These are phyloP conservation scores for Trametes cubensis DNA, from an alignment of 768 basidiomycete genomes.

Conservation along the genomic window DNA sequence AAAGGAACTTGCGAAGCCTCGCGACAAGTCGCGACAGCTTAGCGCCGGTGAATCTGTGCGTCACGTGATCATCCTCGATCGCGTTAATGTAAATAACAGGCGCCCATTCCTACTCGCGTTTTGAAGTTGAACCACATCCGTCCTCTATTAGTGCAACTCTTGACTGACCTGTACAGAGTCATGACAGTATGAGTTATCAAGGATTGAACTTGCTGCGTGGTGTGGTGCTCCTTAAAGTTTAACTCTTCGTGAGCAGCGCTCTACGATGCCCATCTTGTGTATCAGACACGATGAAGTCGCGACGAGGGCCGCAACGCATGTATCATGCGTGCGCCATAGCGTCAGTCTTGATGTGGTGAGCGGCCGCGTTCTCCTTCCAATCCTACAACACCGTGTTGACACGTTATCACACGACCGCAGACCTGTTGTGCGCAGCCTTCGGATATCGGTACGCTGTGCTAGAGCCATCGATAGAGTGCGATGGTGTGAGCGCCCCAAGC, in stretches of 20 bases:
- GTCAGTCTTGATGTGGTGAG: background rate
- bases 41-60: too few relatives aligned
- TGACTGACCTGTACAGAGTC: background rate
- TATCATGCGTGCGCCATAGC: conserved; percentile 10
- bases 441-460: conserved; percentile 11
- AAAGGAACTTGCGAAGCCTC: too few relatives aligned
- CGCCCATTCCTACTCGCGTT: background rate
- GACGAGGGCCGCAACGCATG: conserved; percentile 2
- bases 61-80: too few relatives aligned
- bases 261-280: background rate
- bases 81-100: too few relatives aligned
- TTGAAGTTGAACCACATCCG: conserved; percentile 3
- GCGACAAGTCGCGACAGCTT: too few relatives aligned
- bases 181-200: too few relatives aligned
- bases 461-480: background rate
- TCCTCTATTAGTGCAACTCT: too few relatives aligned
- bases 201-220: too few relatives aligned
- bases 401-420: background rate
- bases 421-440: conserved; percentile 1
- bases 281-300: background rate
- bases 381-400: background rate
- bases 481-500: background rate
- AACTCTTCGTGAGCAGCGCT: too few relatives aligned
- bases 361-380: background rate
- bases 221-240: too few relatives aligned